A percentile compares a stretch with the other conserved stretches of the same genome.
phyloP scores from a whole-genome alignment of 495 filamentous ascomycete genomes.

The Tuber microsphaerosporum region DNA sequence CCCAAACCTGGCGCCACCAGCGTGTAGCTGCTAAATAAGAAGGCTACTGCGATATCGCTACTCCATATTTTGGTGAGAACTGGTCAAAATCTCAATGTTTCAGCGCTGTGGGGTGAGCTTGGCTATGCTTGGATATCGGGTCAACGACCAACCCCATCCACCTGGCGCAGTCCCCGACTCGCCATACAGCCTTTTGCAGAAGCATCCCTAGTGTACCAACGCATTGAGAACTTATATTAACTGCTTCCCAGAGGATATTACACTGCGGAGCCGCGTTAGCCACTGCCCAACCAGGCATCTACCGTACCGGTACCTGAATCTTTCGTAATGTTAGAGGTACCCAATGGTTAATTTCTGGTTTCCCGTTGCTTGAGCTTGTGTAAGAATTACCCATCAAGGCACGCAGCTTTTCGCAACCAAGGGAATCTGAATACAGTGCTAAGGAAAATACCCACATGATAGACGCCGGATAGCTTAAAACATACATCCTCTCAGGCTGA shows the following conservation, averaged over 20 bases:
- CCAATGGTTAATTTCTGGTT: not conserved
- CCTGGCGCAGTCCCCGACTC: not conserved
- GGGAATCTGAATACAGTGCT: not conserved
- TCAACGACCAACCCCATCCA: not conserved
- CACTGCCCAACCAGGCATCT: not conserved
- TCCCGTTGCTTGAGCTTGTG: not conserved
- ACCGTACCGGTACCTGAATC: not conserved
- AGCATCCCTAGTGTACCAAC: not conserved
- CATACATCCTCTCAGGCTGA: not conserved
- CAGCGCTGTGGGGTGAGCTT: not conserved
- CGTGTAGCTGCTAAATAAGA: not conserved
- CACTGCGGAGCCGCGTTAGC: not conserved
- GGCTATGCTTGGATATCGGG: not conserved
- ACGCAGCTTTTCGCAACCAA: not conserved
- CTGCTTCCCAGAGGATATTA: not conserved
- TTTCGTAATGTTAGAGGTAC: not conserved
- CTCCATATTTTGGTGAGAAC: not conserved
- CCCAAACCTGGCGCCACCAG: not conserved
- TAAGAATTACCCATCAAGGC: not conserved
- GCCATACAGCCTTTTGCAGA: not conserved
- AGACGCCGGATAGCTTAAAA: not conserved
- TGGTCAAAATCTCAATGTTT: not conserved
- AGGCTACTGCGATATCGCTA: not conserved
- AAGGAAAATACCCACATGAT: not conserved
- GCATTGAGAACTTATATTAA: not conserved